Evolutionary conservation across 768 basidiomycete species (phyloP), one percentile per base, ranked within the genome.

Genomic region (Punctularia strigosozonata): DNA sequence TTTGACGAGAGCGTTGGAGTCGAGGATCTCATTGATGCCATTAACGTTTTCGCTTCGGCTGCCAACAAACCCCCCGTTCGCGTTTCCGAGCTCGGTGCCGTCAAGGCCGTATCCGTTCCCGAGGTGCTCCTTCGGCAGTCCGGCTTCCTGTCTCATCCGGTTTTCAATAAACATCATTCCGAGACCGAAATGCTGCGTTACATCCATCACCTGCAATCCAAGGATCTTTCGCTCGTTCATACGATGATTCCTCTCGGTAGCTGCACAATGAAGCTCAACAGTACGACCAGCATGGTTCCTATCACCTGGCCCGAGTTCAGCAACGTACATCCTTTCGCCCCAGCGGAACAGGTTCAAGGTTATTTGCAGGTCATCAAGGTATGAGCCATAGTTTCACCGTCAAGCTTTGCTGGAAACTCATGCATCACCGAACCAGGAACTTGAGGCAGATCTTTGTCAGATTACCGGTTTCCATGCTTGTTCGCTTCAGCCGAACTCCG

Each of bases 121-220:
- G 43, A 63, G 7, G 45, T 52, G 22, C 64, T 84, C 37, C 65
- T 56, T 34, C 79, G 80, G 31, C 75, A 68, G 2, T 82, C 84
- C 2, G 61, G 72, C 30, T 86, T 77, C 61, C 69, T 99, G 8
- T 71, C 75, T 0, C 87, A 99, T 56, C 73, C 86, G 1, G 88
- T 95, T 26, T 99, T 94, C 67, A 98, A 97, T 67, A 77, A 81
- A 40, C 84, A 97, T 52, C 94, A 98, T 56, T 94, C 91, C 4
- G 95, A 99, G 66, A 99, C 95, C 0, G 91, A 97, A 62, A 91
- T 99, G 85, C 67, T 99, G 24, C 89, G 95, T 25, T 95, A 97
- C 60, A 87, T 98, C 52, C 77, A 88, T 62, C 83, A 90, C 49
- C 74, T 99, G 36, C 86, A 91, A 43, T 80, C 80, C 25, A 98